These are phyloP conservation scores for Conticribra weissflogii DNA, from an alignment of 108 stramenopile species.

Conservation along the genomic window DNA sequence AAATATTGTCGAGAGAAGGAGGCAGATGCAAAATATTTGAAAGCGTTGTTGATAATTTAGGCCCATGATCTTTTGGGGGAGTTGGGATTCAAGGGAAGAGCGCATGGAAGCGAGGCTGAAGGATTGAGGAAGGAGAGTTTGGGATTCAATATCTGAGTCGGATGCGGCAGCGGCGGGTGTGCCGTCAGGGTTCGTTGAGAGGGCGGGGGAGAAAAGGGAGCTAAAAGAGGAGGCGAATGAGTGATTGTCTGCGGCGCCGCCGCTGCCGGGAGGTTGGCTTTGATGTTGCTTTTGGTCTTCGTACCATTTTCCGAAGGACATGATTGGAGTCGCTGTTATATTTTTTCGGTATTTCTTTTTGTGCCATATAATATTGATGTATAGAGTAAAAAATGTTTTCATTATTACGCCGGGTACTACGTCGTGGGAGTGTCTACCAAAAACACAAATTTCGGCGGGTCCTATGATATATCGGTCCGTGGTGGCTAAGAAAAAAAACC, in stretches of 20 bases:
- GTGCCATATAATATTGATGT: too few relatives aligned
- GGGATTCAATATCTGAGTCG: constrained; percentile 51
- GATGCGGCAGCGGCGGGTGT: constrained; percentile 22
- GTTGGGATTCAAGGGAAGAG: constrained; percentile 78
- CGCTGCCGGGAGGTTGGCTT: not conserved
- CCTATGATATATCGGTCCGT: too few relatives aligned
- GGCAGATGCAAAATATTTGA: constrained; percentile 78
- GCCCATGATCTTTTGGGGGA: constrained; percentile 87
- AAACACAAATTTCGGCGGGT: too few relatives aligned
- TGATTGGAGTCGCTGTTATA: too few relatives aligned
- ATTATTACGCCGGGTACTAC: too few relatives aligned
- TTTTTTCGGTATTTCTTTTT: too few relatives aligned
- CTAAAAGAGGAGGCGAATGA: constrained; percentile 11
- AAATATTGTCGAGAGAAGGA: constrained; percentile 83
- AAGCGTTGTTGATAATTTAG: constrained; percentile 93
- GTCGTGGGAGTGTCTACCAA: too few relatives aligned
- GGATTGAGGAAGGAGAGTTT: constrained; percentile 30
- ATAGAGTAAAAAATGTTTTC: too few relatives aligned
- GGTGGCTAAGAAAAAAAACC: too few relatives aligned
- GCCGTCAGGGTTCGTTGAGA: constrained; percentile 23
- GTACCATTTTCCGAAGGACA: constrained; percentile 84
- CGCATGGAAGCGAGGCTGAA: constrained; percentile 71
- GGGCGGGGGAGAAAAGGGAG: constrained; percentile 35
- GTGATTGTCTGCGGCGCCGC: not conserved
- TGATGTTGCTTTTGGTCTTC: constrained; percentile 70